Base-by-base conservation (phyloP, 2,329 filamentous ascomycete species). In the Fusarium heterosporum region DNA sequence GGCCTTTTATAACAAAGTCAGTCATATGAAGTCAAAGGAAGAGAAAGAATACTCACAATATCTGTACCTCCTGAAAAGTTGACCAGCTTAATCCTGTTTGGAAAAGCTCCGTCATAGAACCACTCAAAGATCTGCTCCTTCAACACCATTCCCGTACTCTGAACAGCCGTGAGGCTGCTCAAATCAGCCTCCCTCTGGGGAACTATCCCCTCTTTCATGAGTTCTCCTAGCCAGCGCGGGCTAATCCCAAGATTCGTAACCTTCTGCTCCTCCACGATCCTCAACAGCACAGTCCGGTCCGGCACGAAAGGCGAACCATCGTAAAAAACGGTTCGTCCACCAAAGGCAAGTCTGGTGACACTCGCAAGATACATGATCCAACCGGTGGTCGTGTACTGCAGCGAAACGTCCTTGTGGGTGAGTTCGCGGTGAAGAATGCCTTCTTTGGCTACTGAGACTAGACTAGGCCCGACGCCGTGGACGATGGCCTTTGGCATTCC, bases 331-430 rank as follows among this genome's bases (percentile, higher is more conserved):
- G 85, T 81, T 8, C 87, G 83, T 0, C 83, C 82, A 9, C 92
- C 91, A 38, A 83, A 78, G 2, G 90, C 70, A 9, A 95, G 80
- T 6, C 83, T 80, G 19, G 83, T 81, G 0, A 92, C 81, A 36
- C 84, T 85, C 4, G 82, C 79, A 10, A 93, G 80, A 74, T 95
- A 96, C 93, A 97, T 96, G 78, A 97, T 96, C 93, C 93, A 96
- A 1, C 91, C 90, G 0, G 90, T 93, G 0, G 88, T 90, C 1
- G 88, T 87, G 73, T 84, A 87, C 75, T 88, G 85, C 57, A 88
- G 68, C 1, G 77, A 73, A 2, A 86, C 80, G 41, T 77, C 79
- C n/a, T 78, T 73, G 0, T 79, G 69, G 0, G 66, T 73, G 6
- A 78, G 56, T 28, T 80, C 78, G 46, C 84, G 81, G 72, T 87